phyloP scores from a whole-genome alignment of 1,139 yeast species.

The Blastobotrys proliferans region DNA sequence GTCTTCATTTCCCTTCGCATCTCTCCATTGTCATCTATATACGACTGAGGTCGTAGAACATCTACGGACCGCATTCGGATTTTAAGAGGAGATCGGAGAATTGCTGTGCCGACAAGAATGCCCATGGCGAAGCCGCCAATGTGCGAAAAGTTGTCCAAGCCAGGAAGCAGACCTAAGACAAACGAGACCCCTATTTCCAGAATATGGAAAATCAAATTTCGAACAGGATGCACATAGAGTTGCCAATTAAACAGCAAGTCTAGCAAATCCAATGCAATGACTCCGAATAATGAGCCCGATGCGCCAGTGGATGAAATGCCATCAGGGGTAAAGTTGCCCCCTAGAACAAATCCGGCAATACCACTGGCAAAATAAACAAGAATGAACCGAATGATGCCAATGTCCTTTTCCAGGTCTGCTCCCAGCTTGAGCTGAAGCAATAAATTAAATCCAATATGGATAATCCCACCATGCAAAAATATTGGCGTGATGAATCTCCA shows the following conservation, averaged over 20 bases:
- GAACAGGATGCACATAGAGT: slow-evolving; percentile 39
- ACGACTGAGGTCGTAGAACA: slow-evolving; percentile 8
- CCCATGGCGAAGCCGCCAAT: slow-evolving; percentile 76
- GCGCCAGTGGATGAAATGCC: slow-evolving; percentile 74
- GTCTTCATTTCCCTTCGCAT: slow-evolving; percentile 10
- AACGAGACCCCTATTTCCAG: slow-evolving; percentile 58
- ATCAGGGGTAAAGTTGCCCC: slow-evolving; percentile 67
- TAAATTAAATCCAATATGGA: slow-evolving; percentile 65
- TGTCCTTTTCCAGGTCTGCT: slow-evolving; percentile 52
- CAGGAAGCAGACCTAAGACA: slow-evolving; percentile 67
- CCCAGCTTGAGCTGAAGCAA: slow-evolving; percentile 62
- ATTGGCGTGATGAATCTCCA: slow-evolving; percentile 67
- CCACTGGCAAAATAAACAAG: slow-evolving; percentile 61
- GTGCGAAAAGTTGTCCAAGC: slow-evolving; percentile 72
- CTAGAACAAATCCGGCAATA: slow-evolving; percentile 62
- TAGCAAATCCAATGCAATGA: slow-evolving; percentile 59
- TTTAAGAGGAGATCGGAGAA: slow-evolving; percentile 56
- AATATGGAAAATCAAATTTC: slow-evolving; percentile 47
- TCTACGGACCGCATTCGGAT: slow-evolving; percentile 34
- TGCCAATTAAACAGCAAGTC: slow-evolving; percentile 55
- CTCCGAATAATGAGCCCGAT: slow-evolving; percentile 70
- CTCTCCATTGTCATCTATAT: slow-evolving; percentile 8
- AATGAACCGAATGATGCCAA: slow-evolving; percentile 55
- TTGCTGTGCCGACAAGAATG: slow-evolving; percentile 45
- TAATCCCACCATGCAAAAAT: slow-evolving; percentile 71